Conservation (phyloP, 345 rosid genomes). For the Corchorus capsularis region DNA sequence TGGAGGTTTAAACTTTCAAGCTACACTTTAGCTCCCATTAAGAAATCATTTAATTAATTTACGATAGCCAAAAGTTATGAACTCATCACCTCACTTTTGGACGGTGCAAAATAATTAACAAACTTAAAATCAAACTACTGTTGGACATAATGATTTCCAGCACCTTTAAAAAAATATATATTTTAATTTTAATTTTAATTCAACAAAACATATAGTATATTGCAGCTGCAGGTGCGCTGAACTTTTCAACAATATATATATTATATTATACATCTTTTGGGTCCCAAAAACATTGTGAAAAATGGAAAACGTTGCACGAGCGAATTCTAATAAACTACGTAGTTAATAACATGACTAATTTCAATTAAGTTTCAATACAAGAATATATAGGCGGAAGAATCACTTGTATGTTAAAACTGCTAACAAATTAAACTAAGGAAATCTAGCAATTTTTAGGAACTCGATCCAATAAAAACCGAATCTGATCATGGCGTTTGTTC, state of each 20-base stretch:
- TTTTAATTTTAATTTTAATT: too few species aligned
- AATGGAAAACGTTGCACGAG: not conserved
- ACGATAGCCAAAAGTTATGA: not conserved
- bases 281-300: not conserved
- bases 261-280: too few species aligned
- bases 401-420: not conserved
- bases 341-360: not conserved
- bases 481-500: not conserved
- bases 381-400: too few species aligned
- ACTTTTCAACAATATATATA: not conserved
- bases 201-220: not conserved
- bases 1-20: not conserved
- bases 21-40: not conserved
- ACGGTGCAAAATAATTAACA: constrained; percentile 2
- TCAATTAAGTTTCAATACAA: too few species aligned
- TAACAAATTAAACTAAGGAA: not conserved
- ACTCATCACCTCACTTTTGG: constrained; percentile 10
- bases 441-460: not conserved
- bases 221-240: not conserved
- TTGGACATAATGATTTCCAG: constrained; percentile 8
- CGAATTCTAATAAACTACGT: too few species aligned
- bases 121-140: not conserved
- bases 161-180: not conserved
- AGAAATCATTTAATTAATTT: not conserved
- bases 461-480: not conserved